Evolutionary conservation across 108 stramenopile genomes (phyloP).

Genomic region (Mayamaea pseudoterrestris): DNA sequence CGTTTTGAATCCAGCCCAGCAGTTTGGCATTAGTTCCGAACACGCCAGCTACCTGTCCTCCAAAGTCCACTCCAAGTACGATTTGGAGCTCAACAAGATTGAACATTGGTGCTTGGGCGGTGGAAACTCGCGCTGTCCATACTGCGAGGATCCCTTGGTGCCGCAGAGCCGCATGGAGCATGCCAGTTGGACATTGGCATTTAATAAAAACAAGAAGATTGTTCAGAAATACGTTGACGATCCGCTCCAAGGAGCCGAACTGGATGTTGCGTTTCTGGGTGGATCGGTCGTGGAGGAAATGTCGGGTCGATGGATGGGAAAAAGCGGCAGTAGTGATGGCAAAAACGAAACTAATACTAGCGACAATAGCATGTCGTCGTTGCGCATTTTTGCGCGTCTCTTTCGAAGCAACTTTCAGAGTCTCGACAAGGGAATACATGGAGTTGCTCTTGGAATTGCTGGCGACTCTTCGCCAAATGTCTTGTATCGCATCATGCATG

Average conservation of each 20-base stretch:
- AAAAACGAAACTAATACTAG: too few species aligned
- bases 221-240: background rate
- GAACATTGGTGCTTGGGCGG: conserved; percentile 65
- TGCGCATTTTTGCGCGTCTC: background rate
- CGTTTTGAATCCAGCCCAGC: conserved; percentile 37
- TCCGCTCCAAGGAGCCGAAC: background rate
- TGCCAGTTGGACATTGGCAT: conserved; percentile 39
- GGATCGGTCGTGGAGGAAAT: conserved; percentile 71
- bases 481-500: conserved; percentile 30
- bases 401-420: conserved; percentile 1
- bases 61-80: conserved; percentile 38
- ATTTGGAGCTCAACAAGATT: conserved; percentile 42
- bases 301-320: conserved; percentile 73
- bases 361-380: too few species aligned
- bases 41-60: conserved; percentile 29
- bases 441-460: conserved; percentile 44
- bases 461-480: conserved; percentile 52
- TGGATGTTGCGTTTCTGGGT: conserved; percentile 73
- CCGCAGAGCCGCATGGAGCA: conserved; percentile 33
- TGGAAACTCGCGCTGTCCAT: conserved; percentile 55
- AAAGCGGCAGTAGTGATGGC: too few species aligned
- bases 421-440: conserved; percentile 6
- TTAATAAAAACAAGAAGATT: conserved; percentile 26
- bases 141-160: conserved; percentile 62
- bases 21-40: conserved; percentile 43